These are phyloP conservation scores for Sindora glabra DNA, from an alignment of 306 rosid genomes.

Conservation along the genomic window DNA sequence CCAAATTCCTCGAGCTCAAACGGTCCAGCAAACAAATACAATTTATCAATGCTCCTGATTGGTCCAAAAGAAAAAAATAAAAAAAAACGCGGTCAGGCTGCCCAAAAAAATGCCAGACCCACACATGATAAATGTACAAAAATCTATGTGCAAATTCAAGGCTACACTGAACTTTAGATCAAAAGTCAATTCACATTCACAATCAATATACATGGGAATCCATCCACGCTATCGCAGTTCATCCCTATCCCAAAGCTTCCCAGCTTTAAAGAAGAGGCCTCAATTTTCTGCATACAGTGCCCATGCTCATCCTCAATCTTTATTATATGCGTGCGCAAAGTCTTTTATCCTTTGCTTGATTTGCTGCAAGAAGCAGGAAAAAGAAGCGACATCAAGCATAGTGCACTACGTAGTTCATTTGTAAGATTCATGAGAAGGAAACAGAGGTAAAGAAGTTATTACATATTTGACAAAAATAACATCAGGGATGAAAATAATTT, in stretches of 20 bases:
- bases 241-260: slow-evolving; percentile 11
- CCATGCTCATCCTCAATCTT: slow-evolving; percentile 27
- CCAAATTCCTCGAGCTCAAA: too few species aligned
- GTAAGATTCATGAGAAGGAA: background rate
- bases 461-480: background rate
- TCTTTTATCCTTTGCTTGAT: slow-evolving; percentile 67
- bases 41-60: background rate
- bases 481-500: slow-evolving; percentile 2
- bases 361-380: slow-evolving; percentile 43
- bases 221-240: slow-evolving; percentile 13
- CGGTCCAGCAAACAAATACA: background rate
- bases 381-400: slow-evolving; percentile 2
- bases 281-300: slow-evolving; percentile 11
- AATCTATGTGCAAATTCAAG: slow-evolving; percentile 20
- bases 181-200: slow-evolving; percentile 10
- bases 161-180: slow-evolving; percentile 4
- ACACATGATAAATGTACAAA: slow-evolving; percentile 17
- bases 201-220: slow-evolving; percentile 17
- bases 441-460: background rate
- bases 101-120: slow-evolving; percentile 35
- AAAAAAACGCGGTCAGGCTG: slow-evolving; percentile 35
- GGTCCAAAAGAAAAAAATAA: too few species aligned
- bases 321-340: slow-evolving; percentile 32
- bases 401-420: background rate
- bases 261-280: slow-evolving; percentile 2